phyloP scores from a whole-genome alignment of 1,284 basidiomycete genomes.

The Fomitiporia mediterranea region DNA sequence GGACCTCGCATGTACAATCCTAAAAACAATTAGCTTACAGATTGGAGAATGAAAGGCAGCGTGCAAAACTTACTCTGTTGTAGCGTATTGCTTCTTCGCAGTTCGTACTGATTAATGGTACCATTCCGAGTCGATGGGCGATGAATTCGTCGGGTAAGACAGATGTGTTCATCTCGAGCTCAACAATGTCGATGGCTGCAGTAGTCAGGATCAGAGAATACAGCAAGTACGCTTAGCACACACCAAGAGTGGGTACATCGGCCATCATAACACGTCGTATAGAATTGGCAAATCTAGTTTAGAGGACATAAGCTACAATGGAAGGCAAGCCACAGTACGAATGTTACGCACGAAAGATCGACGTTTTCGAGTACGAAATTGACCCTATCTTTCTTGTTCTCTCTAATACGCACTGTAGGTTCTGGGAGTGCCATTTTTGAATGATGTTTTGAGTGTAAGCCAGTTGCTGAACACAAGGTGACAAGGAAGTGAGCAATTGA shows the following conservation, averaged over 20 bases:
- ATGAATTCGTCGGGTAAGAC: slow-evolving; percentile 98
- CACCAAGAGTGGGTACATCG: slow-evolving; percentile 91
- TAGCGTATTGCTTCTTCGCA: slow-evolving; percentile 85
- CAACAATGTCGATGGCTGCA: slow-evolving; percentile 93
- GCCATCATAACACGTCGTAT: slow-evolving; percentile 89
- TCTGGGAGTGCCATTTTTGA: slow-evolving; percentile 31
- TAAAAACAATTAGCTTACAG: slow-evolving; percentile 30
- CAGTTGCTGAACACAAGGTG: slow-evolving; percentile 72
- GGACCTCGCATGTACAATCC: slow-evolving; percentile 83
- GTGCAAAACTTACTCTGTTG: slow-evolving; percentile 52
- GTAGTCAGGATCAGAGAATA: too few species aligned
- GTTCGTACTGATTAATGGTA: slow-evolving; percentile 83
- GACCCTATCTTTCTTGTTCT: slow-evolving; percentile 73
- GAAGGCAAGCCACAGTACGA: background rate
- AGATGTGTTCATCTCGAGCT: slow-evolving; percentile 88
- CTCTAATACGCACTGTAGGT: slow-evolving; percentile 71
- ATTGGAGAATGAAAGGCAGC: slow-evolving; percentile 6
- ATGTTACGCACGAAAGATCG: slow-evolving; percentile 69
- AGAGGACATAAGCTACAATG: background rate
- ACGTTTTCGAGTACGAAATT: slow-evolving; percentile 92
- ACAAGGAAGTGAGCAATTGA: slow-evolving; percentile 60
- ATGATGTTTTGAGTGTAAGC: slow-evolving; percentile 55
- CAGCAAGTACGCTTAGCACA: too few species aligned
- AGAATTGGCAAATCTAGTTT: slow-evolving; percentile 82
- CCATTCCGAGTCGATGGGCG: slow-evolving; percentile 91